Conservation (phyloP, 306 rosid genomes). For the Lupinus albus region DNA sequence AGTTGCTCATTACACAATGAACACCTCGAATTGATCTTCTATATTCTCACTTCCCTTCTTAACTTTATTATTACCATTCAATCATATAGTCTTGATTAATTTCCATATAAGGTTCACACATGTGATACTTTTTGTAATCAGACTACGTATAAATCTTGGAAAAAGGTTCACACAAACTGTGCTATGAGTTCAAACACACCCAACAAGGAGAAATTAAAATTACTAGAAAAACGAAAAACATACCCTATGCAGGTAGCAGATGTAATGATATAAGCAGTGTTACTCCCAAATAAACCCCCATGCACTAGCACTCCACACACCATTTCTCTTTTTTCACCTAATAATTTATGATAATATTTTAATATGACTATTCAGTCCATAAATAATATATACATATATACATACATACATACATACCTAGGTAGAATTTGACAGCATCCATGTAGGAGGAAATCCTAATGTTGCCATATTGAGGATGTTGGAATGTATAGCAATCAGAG, state of each 20-base stretch:
- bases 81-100: too few species aligned
- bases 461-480: slow-evolving; percentile 50
- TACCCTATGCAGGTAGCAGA: slow-evolving; percentile 59
- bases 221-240: neutral
- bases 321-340: slow-evolving; percentile 25
- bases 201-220: too few species aligned
- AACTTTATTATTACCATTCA: neutral
- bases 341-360: neutral
- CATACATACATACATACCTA: too few species aligned
- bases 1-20: neutral
- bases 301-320: slow-evolving; percentile 34
- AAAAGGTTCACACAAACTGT: too few species aligned
- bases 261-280: slow-evolving; percentile 59
- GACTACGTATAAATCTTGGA: too few species aligned
- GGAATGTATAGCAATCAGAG: slow-evolving; percentile 57
- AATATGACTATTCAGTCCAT: too few species aligned
- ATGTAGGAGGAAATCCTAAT: slow-evolving; percentile 43
- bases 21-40: slow-evolving; percentile 5
- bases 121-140: too few species aligned
- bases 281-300: slow-evolving; percentile 43
- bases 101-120: too few species aligned
- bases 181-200: too few species aligned
- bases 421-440: slow-evolving; percentile 52
- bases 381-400: too few species aligned
- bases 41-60: neutral